Evolutionary conservation across 169 alveolate species (phyloP).

Genomic region (Haemoproteus tartakovskyi): DNA sequence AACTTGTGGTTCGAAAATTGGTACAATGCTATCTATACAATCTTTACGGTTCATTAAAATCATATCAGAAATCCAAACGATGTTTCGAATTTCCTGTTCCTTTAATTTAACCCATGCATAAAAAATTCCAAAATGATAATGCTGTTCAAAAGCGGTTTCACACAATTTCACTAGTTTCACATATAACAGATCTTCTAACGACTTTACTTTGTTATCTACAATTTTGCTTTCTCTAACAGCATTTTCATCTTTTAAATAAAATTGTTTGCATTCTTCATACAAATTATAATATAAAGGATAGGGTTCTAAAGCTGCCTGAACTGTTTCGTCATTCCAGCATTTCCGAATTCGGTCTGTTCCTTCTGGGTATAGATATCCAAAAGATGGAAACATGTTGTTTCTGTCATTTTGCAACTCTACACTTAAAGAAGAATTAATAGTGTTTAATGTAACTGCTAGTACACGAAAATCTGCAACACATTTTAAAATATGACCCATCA

Average conservation of each 20-base stretch:
- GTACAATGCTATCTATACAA: constrained; percentile 82
- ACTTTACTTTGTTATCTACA: constrained; percentile 65
- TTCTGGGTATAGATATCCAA: constrained; percentile 90
- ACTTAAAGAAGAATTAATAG: constrained; percentile 71
- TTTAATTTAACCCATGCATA: constrained; percentile 96
- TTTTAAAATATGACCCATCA: constrained; percentile 89
- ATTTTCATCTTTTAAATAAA: constrained; percentile 67
- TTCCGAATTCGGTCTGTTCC: constrained; percentile 88
- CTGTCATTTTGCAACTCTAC: constrained; percentile 76
- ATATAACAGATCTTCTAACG: constrained; percentile 94
- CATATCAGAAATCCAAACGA: constrained; percentile 97
- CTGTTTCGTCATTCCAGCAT: constrained; percentile 88
- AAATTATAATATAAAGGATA: constrained; percentile 83
- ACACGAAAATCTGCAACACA: constrained; percentile 87
- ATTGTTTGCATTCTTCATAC: constrained; percentile 84
- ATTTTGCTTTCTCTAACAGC: constrained; percentile 34
- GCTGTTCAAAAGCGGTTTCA: constrained; percentile 95
- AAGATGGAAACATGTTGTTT: constrained; percentile 84
- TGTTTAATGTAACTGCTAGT: constrained; percentile 78
- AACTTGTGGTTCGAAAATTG: constrained; percentile 79
- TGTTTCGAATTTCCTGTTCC: constrained; percentile 97
- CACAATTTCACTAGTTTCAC: constrained; percentile 92
- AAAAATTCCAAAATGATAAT: constrained; percentile 94
- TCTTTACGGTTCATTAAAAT: constrained; percentile 82
- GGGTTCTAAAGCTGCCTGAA: constrained; percentile 88